Evolutionary conservation across 2,329 filamentous ascomycete species (phyloP).

Genomic region (Botrytis porri): DNA sequence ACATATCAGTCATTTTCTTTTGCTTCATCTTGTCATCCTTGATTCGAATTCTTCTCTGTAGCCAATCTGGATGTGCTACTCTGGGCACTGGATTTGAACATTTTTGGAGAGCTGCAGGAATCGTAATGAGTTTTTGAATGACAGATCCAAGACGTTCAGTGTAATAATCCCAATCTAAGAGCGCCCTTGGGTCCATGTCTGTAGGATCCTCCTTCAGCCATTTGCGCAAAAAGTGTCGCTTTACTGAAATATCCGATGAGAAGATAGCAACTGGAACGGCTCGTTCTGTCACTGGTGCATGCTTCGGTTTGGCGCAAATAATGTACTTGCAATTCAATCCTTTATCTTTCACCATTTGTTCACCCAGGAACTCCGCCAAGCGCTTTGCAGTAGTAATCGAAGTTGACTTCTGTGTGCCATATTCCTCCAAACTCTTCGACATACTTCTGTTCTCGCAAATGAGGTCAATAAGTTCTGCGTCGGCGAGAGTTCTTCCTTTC

Average conservation of each 20-base stretch:
- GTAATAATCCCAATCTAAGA: slow-evolving; percentile 98
- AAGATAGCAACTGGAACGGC: slow-evolving; percentile 96
- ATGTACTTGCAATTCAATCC: slow-evolving; percentile 99
- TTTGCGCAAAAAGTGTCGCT: slow-evolving; percentile 85
- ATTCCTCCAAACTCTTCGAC: slow-evolving; percentile 95
- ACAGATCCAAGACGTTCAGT: slow-evolving; percentile 92
- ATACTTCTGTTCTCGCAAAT: slow-evolving; percentile 99
- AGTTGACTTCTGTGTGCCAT: slow-evolving; percentile 91
- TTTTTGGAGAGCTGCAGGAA: slow-evolving; percentile 93
- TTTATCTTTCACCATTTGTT: slow-evolving; percentile 99
- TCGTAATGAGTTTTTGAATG: slow-evolving; percentile 98
- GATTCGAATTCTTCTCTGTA: slow-evolving; percentile 86
- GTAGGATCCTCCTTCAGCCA: slow-evolving; percentile 93
- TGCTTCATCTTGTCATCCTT: slow-evolving; percentile 99
- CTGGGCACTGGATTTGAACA: slow-evolving; percentile 90
- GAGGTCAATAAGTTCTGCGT: slow-evolving; percentile 97
- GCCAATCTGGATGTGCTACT: slow-evolving; percentile 93
- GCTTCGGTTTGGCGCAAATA: slow-evolving; percentile 82
- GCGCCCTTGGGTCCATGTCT: slow-evolving; percentile 82
- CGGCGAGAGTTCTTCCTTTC: slow-evolving; percentile 83
- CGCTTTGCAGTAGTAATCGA: slow-evolving; percentile 98
- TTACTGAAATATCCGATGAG: slow-evolving; percentile 84
- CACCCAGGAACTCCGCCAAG: slow-evolving; percentile 90
- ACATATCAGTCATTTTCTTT: slow-evolving; percentile 95
- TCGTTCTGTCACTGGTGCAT: slow-evolving; percentile 89